A percentile compares a stretch with the other conserved stretches of the same genome.
phyloP scores from a whole-genome alignment of 2,329 filamentous ascomycete species.

The Neopestalotiopsis rosae region DNA sequence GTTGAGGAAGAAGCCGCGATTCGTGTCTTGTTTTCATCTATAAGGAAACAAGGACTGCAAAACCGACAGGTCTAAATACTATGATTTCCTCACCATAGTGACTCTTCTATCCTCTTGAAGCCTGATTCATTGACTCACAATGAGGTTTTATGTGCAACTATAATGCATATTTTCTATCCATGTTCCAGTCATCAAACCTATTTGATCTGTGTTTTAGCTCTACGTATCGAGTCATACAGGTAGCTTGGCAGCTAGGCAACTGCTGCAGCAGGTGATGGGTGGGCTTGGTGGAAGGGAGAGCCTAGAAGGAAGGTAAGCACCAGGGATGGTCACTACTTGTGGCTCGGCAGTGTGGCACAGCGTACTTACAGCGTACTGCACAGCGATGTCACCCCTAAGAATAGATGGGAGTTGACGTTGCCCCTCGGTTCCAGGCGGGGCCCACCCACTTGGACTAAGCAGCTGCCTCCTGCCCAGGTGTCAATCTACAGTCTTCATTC shows the following conservation, averaged over 20 bases:
- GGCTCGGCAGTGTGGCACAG: neutral
- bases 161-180: too few species aligned
- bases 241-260: too few species aligned
- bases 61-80: too few species aligned
- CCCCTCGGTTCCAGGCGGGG: conserved; percentile 2
- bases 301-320: too few species aligned
- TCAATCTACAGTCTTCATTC: neutral
- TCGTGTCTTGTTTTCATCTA: neutral
- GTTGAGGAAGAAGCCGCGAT: neutral
- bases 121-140: too few species aligned
- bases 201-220: too few species aligned
- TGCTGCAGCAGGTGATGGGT: too few species aligned
- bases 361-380: neutral
- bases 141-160: too few species aligned
- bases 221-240: too few species aligned
- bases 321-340: neutral
- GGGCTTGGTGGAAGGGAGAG: too few species aligned
- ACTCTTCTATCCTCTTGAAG: neutral
- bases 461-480: conserved; percentile 1
- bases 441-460: neutral
- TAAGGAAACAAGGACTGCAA: neutral
- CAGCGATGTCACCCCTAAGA: neutral
- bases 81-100: neutral
- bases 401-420: neutral
- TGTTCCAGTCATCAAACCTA: too few species aligned